These are phyloP conservation scores for Cystobasidium ongulense DNA, from an alignment of 768 basidiomycete species.

Conservation along the genomic window DNA sequence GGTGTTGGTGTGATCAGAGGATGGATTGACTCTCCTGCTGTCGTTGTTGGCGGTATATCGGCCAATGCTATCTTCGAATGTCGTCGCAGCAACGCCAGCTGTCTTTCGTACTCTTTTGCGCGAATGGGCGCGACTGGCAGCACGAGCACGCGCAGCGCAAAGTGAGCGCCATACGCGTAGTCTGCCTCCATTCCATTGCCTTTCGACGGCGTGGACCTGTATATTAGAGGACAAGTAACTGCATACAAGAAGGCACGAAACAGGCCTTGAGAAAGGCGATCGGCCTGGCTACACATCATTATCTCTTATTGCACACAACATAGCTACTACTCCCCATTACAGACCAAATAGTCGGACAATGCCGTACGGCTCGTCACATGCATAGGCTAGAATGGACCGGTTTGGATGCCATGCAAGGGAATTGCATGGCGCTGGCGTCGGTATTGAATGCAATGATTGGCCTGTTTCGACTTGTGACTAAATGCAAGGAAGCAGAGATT, in stretches of 20 bases:
- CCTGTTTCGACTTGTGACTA: conserved; percentile 30
- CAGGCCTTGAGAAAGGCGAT: neutral
- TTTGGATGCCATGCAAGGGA: conserved; percentile 26
- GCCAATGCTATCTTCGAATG: conserved; percentile 24
- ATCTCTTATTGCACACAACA: neutral
- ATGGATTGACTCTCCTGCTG: neutral
- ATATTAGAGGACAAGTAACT: neutral
- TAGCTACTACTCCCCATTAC: neutral
- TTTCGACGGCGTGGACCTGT: neutral
- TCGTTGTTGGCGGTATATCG: conserved; percentile 20
- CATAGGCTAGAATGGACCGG: conserved; percentile 17
- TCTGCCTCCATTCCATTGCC: conserved; percentile 13
- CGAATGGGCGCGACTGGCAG: conserved; percentile 17
- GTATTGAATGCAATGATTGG: conserved; percentile 22
- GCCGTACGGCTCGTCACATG: conserved; percentile 15
- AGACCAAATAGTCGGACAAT: conserved; percentile 18
- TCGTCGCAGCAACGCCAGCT: neutral
- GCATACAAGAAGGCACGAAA: neutral
- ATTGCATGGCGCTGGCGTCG: conserved; percentile 13
- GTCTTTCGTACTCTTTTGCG: conserved; percentile 4
- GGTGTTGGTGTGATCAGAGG: conserved; percentile 26
- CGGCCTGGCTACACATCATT: neutral
- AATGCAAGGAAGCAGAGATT: neutral
- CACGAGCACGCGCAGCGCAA: conserved; percentile 21
- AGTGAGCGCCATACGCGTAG: conserved; percentile 1